A percentile compares a stretch with the other conserved stretches of the same genome.
Conservation (phyloP, 1,284 basidiomycete genomes). For the Tranzscheliella williamsii region DNA sequence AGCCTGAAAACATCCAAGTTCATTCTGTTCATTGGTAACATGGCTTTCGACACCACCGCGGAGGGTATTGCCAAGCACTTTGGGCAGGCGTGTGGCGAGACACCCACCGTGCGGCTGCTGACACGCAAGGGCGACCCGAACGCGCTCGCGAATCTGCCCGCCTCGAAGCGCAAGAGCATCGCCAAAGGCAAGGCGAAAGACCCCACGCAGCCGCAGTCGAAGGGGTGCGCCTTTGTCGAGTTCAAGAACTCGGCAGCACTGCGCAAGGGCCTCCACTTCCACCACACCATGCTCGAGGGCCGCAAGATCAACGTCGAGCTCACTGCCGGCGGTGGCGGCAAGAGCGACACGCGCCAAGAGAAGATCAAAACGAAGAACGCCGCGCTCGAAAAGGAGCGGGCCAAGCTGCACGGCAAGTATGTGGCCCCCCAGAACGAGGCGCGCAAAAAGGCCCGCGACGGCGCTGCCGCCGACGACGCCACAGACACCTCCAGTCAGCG, state of each 20-base stretch:
- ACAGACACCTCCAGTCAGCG: neutral
- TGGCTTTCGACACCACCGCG: conserved; percentile 54
- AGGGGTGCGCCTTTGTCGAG: conserved; percentile 58
- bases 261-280: conserved; percentile 56
- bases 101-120: conserved; percentile 53
- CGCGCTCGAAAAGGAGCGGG: conserved; percentile 52
- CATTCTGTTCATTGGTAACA: conserved; percentile 60
- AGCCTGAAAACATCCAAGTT: conserved; percentile 16
- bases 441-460: conserved; percentile 26
- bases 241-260: conserved; percentile 44
- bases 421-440: conserved; percentile 51
- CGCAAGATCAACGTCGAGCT: conserved; percentile 60
- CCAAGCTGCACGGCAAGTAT: conserved; percentile 54
- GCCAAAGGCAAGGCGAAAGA: conserved; percentile 58
- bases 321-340: conserved; percentile 59
- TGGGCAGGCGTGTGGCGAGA: conserved; percentile 50
- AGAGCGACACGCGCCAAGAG: conserved; percentile 39
- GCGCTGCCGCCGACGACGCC: neutral
- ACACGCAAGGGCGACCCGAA: conserved; percentile 50
- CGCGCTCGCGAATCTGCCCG: conserved; percentile 36
- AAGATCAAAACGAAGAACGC: conserved; percentile 58
- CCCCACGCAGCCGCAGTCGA: conserved; percentile 45
- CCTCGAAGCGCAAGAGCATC: conserved; percentile 57
- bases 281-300: conserved; percentile 56
- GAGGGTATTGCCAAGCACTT: conserved; percentile 53